Base-by-base conservation (phyloP, 2,329 filamentous ascomycete genomes). In the Fusarium heterosporum region DNA sequence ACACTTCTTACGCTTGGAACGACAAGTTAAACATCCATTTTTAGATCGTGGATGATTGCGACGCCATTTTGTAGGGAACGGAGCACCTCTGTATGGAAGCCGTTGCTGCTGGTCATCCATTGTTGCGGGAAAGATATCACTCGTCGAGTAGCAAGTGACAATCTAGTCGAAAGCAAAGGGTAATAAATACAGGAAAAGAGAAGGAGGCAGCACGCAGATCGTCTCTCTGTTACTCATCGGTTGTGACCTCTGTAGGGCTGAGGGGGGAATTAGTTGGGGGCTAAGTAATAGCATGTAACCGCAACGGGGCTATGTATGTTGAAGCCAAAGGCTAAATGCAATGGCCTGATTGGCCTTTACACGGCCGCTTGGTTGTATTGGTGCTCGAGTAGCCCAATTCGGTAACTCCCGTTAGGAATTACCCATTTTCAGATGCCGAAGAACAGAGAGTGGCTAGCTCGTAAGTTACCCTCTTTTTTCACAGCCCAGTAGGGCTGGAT, bases 1-100 rank as follows among this genome's bases (percentile, higher is more conserved):
- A 14, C 59, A 56, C 19, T 62, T 62, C 36, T 62, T 62, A 10
- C 56, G 59, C n/a, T 61, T 62, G 8, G 41, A 28, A 1, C 59
- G 59, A 16, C 59, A 62, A 1, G 41, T 43, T 2, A 61, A 26
- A 36, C 58, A 61, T 1, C 48, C 48, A 28, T 54, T 61, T 22
- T 36, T 61, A n/a, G 58, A 61, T 30, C 56, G 41, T 17, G 58
- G 41, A 32, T 61, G 36, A 16, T 61, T 61, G 14, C 58, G 47
- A 22, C 48, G 48, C 47, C 56, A 61, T 10, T 61, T 61, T 1
- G 42, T 61, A 19, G 56, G 58, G 11, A 61, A 55, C 1, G 34
- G 56, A 4, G 56, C 58, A 4, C 58, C 48, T 2, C 41, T 26
- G 16, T 43, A 63, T 3, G 34, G 28, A 2, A 39, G 30, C 13